Evolutionary conservation across 129 eudicot genomes (phyloP), one percentile per base, ranked within the genome.

Genomic region (Chrysanthemum seticuspe): DNA sequence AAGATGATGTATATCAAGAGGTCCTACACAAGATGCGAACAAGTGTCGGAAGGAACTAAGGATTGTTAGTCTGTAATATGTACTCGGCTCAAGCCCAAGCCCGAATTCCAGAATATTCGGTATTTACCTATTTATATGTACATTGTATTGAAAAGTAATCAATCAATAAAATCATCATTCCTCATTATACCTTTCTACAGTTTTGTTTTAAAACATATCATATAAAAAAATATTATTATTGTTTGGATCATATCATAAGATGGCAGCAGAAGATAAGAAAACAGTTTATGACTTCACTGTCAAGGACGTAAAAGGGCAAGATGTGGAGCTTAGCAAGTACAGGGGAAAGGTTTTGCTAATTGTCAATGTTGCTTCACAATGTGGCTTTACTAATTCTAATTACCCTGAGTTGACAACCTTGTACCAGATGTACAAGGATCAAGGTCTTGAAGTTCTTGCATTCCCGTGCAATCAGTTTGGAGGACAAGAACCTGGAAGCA

Each of bases 401-500:
- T 93, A 93, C 80, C 83, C 92, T 0, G 98, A 93, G 83, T 44
- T 93, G 86, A 82, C 96, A 67, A 73, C 81, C 68, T 75, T 93
- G 71, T 89, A 93, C 47, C 83, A 89, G 83, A 87, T 82, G 74
- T 93, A 93, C 88, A 93, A 87, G 81, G 90, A 81, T 84, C 95
- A 93, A 93, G 98, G 98, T n/a, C 55, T 90, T 34, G 97, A 93
- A 91, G 75, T 93, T 73, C 89, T 93, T 64, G 98, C 98, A n/a
- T 93, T 93, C 63, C 98, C 98, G 2, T 89, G 98, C 89, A 93
- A 93, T 78, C 98, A 93, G 77, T 93, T 93, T 83, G 96, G 92
- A 13, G 86, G 86, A 40, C 95, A 93, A 76, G 98, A 93, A 82
- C 98, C 98, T 40, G 98, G 98, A 19, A 82, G 68, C 68, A 93